Conservation (phyloP, 164 flowering plant species). For the Magnolia sinica region DNA sequence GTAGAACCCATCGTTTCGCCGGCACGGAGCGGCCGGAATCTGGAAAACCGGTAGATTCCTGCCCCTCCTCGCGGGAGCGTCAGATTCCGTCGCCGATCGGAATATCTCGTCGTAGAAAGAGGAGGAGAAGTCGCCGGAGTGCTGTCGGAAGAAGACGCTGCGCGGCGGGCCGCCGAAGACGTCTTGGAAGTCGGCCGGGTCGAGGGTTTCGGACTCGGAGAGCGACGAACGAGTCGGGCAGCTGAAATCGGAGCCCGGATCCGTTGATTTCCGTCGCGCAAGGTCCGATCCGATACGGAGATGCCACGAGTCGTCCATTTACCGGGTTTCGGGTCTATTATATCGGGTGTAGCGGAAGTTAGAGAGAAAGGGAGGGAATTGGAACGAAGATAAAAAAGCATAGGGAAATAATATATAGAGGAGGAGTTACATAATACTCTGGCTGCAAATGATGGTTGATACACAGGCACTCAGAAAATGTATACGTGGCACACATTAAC, state of each 20-base stretch:
- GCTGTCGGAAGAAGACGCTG: conserved; percentile 41
- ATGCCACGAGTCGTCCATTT: conserved; percentile 79
- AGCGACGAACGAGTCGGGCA: conserved; percentile 2
- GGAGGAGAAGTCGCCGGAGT: conserved; percentile 32
- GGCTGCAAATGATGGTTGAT: too few relatives aligned
- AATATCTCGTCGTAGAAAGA: conserved; percentile 60
- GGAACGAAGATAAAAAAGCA: too few relatives aligned
- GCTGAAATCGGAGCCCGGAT: conserved; percentile 22
- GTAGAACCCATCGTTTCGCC: conserved; percentile 37
- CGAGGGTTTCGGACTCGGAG: conserved; percentile 14
- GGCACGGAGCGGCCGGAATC: conserved; percentile 34
- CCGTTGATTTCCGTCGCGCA: conserved; percentile 42
- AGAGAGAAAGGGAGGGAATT: too few relatives aligned
- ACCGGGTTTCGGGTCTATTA: background rate
- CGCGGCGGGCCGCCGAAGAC: conserved; percentile 95
- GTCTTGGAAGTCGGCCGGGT: conserved; percentile 61
- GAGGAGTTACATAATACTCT: too few relatives aligned
- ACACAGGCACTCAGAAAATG: too few relatives aligned
- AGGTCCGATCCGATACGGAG: conserved; percentile 44
- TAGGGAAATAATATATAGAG: too few relatives aligned
- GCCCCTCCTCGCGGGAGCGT: conserved; percentile 23
- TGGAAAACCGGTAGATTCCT: conserved; percentile 51
- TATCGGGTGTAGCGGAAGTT: too few relatives aligned
- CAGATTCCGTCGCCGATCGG: conserved; percentile 32
- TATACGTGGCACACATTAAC: too few relatives aligned